phyloP scores from a whole-genome alignment of 176 grass and related monocot species.

The Raddia distichophylla region DNA sequence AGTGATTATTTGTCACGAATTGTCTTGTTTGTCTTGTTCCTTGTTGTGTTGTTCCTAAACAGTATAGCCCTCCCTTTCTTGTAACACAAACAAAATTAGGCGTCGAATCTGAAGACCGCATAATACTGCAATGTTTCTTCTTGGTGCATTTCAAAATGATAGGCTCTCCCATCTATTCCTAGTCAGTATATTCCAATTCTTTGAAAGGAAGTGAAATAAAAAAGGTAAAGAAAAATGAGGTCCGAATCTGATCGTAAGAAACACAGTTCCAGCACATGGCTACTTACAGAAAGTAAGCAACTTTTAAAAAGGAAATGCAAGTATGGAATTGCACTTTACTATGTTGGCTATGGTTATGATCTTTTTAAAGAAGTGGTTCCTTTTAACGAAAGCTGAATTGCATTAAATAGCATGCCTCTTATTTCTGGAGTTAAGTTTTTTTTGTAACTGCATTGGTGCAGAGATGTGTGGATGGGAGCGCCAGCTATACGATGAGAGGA shows the following conservation, averaged over 20 bases:
- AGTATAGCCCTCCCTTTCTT: conserved; percentile 29
- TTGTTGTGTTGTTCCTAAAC: not conserved
- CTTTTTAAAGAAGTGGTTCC: conserved; percentile 10
- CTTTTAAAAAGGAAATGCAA: conserved; percentile 33
- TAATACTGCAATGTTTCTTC: not conserved
- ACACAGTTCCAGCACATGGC: conserved; percentile 41
- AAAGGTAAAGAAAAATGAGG: not conserved
- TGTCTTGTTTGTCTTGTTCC: conserved; percentile 14
- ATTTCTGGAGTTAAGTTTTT: conserved; percentile 23
- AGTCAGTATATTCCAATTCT: conserved; percentile 15
- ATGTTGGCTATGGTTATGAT: conserved; percentile 7
- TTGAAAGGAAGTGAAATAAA: not conserved
- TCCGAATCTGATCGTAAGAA: conserved; percentile 22
- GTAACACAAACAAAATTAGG: conserved; percentile 28
- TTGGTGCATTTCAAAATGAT: conserved; percentile 30
- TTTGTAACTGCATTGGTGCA: conserved; percentile 36
- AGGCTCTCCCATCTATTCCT: not conserved
- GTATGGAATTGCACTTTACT: conserved; percentile 25
- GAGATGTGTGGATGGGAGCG: conserved; percentile 87
- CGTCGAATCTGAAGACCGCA: conserved; percentile 8
- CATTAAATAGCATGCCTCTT: not conserved
- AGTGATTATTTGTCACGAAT: not conserved
- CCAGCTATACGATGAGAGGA: conserved; percentile 63
- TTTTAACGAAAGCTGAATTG: not conserved
- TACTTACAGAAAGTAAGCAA: conserved; percentile 34